Base-by-base conservation (phyloP, 1,284 basidiomycete genomes). In the Melampsora americana region DNA sequence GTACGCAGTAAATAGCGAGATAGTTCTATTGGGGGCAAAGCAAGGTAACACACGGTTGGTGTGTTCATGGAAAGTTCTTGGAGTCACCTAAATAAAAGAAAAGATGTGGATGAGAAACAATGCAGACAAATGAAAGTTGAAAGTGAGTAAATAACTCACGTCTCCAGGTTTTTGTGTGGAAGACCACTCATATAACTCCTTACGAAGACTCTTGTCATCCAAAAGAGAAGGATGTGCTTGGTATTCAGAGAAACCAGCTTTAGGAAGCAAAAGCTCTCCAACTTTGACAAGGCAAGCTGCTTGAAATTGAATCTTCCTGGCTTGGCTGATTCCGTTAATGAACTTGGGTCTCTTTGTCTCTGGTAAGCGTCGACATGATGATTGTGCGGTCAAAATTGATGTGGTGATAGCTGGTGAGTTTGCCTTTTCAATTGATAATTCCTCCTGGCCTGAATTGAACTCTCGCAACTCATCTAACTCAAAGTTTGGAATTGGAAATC, bases 321-420 rank as follows among this genome's bases (percentile, higher is more conserved):
- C 59, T 16, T 50, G 39, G 32, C 64, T 50, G 39, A 71, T 71
- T 0, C 69, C 69, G 26, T 30, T 48, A 9, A 42, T n/a, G 44
- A 4, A 11, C 39, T 53, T 20, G 30, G 32, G 2, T 46, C 1
- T 5, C 64, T 65, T 30, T 30, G 60, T 23, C 30, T 60, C 5
- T 50, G 60, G n/a, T 32, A 70, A 18, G 18, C 30, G 28, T 35
- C 23, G 69, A 39, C 61, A 30, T n/a, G 46, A 61, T 5, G 7
- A 28, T 42, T 71, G 69, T 61, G 69, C 69, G 61, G 69, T 71
- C 39, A 61, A 44, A 35, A 71, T 42, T 46, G 69, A 50, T 30
- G 59, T 59, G 20, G 69, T 62, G 35, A 30, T 18, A 53, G 69
- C 7, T 11, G 59, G 69, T n/a, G 60, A 46, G 12, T 28, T 23